Evolutionary conservation across 164 flowering plant genomes (phyloP), one percentile per base, ranked within the genome.

Genomic region (Magnolia changhungtana): DNA sequence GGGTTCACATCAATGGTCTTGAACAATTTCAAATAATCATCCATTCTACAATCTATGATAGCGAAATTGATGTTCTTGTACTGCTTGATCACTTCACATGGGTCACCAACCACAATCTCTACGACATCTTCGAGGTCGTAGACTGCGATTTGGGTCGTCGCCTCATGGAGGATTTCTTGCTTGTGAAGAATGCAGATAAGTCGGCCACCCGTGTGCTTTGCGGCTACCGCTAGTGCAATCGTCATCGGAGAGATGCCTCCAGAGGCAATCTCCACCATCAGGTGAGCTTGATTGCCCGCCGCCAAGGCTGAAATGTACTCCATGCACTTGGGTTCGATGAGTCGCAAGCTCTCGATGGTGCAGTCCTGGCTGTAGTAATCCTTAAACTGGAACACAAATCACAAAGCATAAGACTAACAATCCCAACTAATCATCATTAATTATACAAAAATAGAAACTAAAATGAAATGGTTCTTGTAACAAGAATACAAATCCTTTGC

Each of bases 241-340:
- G 78, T 76, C 24, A 55, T 7, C 8, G 79, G 75, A 11, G 71
- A 63, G 19, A 72, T 50, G 69, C 75, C 71, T 3, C 49, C 8
- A 6, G 50, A 37, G 21, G 11, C 37, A 29, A 77, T 51, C 16
- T 77, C 71, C 29, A 77, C 74, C 49, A 77, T 72, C 7, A 77
- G 18, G 27, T 63, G 73, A 8, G 79, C 70, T 63, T 65, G 71
- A 18, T 65, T 77, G 19, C 79, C 79, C 2, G 75, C 79, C 18
- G 75, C 75, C 58, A 77, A 50, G 19, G 82, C 78, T 14, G 72
- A 76, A n/a, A 76, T 23, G n/a, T 67, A 59, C 68, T 72, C 74
- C 63, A 52, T 72, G 74, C 64, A 55, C 49, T 72, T 21, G 24
- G 63, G 74, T 51, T 55, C 74, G 9, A 72, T 14, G 19, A 23